A percentile compares a stretch with the other conserved stretches of the same genome.
These are phyloP conservation scores for Priceomyces fermenticarens DNA, from an alignment of 805 yeast genomes.

Conservation along the genomic window DNA sequence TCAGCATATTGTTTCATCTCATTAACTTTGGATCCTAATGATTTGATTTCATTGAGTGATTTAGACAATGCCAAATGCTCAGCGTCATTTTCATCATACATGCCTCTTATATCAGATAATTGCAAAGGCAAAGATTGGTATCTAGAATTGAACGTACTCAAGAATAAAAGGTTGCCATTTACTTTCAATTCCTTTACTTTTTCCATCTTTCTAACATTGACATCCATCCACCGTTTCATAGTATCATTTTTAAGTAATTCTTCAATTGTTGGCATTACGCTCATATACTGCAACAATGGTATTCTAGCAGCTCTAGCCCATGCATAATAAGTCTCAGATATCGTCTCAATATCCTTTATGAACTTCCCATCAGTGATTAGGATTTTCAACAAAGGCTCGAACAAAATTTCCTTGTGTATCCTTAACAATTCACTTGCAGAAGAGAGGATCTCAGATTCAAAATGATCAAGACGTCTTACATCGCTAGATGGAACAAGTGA, in stretches of 20 bases:
- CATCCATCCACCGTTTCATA: constrained; percentile 57
- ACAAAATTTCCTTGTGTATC: constrained; percentile 51
- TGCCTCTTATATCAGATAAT: constrained; percentile 53
- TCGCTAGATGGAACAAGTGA: constrained; percentile 17
- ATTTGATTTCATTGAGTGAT: constrained; percentile 54
- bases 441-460: constrained; percentile 55
- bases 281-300: constrained; percentile 58
- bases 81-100: constrained; percentile 38
- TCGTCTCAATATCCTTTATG: constrained; percentile 44
- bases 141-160: constrained; percentile 43
- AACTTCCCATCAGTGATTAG: constrained; percentile 64
- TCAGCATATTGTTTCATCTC: constrained; percentile 60
- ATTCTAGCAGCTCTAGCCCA: constrained; percentile 62
- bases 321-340: constrained; percentile 58
- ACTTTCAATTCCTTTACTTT: constrained; percentile 45
- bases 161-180: constrained; percentile 36
- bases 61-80: constrained; percentile 51
- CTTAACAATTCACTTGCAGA: constrained; percentile 55
- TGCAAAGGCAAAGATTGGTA: constrained; percentile 59
- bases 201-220: constrained; percentile 49
- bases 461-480: constrained; percentile 37
- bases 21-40: constrained; percentile 58
- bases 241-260: constrained; percentile 49
- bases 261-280: constrained; percentile 57
- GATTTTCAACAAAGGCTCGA: constrained; percentile 57